Evolutionary conservation across 441 rosid genomes (phyloP).

Genomic region (Sinapis alba): DNA sequence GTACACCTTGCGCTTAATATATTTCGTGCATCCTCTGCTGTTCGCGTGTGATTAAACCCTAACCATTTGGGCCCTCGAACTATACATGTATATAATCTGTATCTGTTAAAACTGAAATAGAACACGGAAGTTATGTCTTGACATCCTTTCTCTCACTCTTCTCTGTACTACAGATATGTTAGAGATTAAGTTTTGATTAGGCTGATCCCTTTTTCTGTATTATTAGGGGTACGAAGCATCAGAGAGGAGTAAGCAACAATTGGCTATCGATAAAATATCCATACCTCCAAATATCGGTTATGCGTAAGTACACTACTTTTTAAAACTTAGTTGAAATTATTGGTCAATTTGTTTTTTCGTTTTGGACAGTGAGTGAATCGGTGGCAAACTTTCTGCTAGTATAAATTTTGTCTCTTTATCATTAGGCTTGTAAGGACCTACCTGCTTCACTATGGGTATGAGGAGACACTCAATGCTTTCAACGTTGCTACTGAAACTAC

Average conservation of each 20-base stretch:
- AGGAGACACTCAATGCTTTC: slow-evolving; percentile 86
- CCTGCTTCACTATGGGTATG: slow-evolving; percentile 89
- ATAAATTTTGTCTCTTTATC: slow-evolving; percentile 11
- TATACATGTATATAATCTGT: neutral
- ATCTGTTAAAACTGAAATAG: neutral
- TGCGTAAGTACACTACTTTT: slow-evolving; percentile 50
- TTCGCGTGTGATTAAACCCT: slow-evolving; percentile 12
- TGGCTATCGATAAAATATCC: slow-evolving; percentile 58
- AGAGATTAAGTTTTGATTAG: slow-evolving; percentile 1
- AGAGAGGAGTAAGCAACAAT: slow-evolving; percentile 73
- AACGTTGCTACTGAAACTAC: slow-evolving; percentile 76
- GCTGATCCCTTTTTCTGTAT: neutral
- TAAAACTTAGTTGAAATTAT: neutral
- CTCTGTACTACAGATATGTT: neutral
- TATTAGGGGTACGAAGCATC: slow-evolving; percentile 77
- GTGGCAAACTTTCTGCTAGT: slow-evolving; percentile 16
- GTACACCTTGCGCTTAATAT: neutral
- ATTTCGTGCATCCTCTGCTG: slow-evolving; percentile 1
- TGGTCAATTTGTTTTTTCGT: neutral
- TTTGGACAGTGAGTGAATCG: neutral
- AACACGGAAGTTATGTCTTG: neutral
- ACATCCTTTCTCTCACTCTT: neutral
- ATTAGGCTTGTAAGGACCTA: slow-evolving; percentile 88
- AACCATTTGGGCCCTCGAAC: neutral
- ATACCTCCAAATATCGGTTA: slow-evolving; percentile 67